Evolutionary conservation across 2,329 filamentous ascomycete species (phyloP).

Genomic region (Samsoniella hepiali): DNA sequence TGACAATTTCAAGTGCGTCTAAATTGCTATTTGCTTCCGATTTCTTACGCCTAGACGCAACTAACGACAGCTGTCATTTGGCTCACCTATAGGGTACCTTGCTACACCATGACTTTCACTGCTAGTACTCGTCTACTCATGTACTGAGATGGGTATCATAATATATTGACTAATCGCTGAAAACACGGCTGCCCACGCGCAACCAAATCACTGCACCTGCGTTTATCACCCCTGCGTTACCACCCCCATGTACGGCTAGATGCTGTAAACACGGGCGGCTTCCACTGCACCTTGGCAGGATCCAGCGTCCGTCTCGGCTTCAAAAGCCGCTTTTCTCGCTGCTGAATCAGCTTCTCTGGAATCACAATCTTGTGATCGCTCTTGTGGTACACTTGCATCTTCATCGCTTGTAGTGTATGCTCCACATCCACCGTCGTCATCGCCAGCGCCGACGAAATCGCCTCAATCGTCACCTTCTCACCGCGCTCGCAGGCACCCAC

Average conservation of each 20-base stretch:
- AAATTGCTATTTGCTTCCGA: background rate
- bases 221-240: constrained; percentile 43
- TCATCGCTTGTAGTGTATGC: constrained; percentile 87
- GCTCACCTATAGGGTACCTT: background rate
- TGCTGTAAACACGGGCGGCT: constrained; percentile 90
- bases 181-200: background rate
- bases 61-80: background rate
- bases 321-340: constrained; percentile 73
- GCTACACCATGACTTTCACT: background rate
- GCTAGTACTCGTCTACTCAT: background rate
- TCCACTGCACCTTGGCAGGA: constrained; percentile 81
- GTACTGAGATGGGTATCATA: constrained; percentile 2
- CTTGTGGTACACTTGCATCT: constrained; percentile 94
- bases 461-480: constrained; percentile 78
- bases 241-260: constrained; percentile 93
- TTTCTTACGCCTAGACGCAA: background rate
- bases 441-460: constrained; percentile 71
- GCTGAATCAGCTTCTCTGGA: constrained; percentile 75
- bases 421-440: constrained; percentile 99
- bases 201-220: background rate
- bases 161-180: background rate
- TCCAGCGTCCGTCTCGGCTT: constrained; percentile 79
- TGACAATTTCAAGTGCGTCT: too few relatives aligned
- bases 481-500: constrained; percentile 65
- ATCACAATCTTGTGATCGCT: constrained; percentile 95